Conservation (phyloP, 208 protist genomes). For the Vickermania spadyakhi region DNA sequence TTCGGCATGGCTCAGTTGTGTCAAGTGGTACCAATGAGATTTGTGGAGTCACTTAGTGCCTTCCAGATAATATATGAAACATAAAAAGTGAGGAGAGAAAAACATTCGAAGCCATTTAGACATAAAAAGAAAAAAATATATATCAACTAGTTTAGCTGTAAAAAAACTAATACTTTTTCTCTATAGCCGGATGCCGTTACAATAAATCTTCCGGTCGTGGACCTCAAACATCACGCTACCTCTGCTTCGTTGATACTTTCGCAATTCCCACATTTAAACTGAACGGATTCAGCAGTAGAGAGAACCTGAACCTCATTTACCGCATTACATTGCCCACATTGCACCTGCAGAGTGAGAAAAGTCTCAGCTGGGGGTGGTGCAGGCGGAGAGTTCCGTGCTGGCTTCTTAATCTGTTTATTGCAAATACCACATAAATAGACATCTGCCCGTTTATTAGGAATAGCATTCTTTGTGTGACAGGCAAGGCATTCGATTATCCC, state of each 20-base stretch:
- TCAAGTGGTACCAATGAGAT: too few species aligned
- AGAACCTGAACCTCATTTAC: slow-evolving; percentile 46
- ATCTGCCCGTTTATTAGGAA: slow-evolving; percentile 42
- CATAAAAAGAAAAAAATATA: too few species aligned
- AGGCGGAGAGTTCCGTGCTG: not conserved
- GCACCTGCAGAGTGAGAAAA: slow-evolving; percentile 35
- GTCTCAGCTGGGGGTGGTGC: not conserved
- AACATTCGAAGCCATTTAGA: too few species aligned
- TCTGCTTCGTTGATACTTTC: slow-evolving; percentile 46
- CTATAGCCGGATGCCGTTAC: too few species aligned
- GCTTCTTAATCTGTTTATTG: slow-evolving; percentile 27
- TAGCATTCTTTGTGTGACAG: slow-evolving; percentile 43
- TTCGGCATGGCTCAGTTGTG: too few species aligned
- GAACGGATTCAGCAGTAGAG: slow-evolving; percentile 23
- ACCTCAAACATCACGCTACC: not conserved
- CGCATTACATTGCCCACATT: slow-evolving; percentile 47
- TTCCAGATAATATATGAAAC: too few species aligned
- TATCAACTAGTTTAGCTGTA: too few species aligned
- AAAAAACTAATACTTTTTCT: too few species aligned
- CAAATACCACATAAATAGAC: slow-evolving; percentile 59
- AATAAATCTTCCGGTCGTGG: too few species aligned
- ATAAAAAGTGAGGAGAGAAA: too few species aligned
- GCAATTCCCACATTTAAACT: slow-evolving; percentile 72
- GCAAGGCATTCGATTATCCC: slow-evolving; percentile 29
- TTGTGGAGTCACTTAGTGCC: too few species aligned